Evolutionary conservation across 805 yeast species (phyloP).

Genomic region (Metschnikowia koreensis): DNA sequence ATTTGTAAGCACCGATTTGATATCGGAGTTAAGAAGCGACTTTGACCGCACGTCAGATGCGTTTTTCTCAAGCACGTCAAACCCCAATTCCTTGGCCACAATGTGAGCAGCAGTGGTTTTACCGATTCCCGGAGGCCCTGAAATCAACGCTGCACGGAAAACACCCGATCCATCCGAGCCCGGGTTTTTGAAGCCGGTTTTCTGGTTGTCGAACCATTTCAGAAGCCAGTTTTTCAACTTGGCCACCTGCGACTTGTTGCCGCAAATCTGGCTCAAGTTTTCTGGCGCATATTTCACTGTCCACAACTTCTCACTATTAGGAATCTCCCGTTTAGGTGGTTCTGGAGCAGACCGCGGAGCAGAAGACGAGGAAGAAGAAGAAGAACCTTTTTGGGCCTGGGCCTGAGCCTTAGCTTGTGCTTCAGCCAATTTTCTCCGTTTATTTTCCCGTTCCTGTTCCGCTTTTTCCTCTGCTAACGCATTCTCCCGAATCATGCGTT

Average conservation of each 20-base stretch:
- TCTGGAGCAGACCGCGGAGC: conserved; percentile 5
- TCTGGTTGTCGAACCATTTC: conserved; percentile 66
- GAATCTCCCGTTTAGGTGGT: conserved; percentile 30
- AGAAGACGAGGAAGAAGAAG: not conserved
- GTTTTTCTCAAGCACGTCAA: conserved; percentile 72
- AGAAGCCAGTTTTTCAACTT: conserved; percentile 71
- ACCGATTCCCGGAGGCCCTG: conserved; percentile 88
- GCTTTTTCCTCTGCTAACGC: conserved; percentile 45
- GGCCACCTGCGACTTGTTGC: conserved; percentile 66
- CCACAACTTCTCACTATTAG: conserved; percentile 75
- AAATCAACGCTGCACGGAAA: conserved; percentile 79
- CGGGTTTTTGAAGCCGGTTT: conserved; percentile 52
- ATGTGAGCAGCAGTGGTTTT: conserved; percentile 81
- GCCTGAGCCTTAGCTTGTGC: not conserved
- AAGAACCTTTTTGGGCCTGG: not conserved
- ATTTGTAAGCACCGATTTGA: conserved; percentile 72
- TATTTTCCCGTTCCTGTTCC: conserved; percentile 37
- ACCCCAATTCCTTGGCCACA: conserved; percentile 66
- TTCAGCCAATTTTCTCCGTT: conserved; percentile 32
- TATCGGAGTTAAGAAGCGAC: conserved; percentile 61
- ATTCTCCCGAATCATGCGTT: conserved; percentile 47
- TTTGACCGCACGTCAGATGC: conserved; percentile 92
- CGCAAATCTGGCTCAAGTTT: conserved; percentile 74
- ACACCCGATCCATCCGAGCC: conserved; percentile 65
- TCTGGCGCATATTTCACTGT: conserved; percentile 91